These are phyloP conservation scores for Shiraia sp. DNA, from an alignment of 2,329 filamentous ascomycete genomes.

Conservation along the genomic window DNA sequence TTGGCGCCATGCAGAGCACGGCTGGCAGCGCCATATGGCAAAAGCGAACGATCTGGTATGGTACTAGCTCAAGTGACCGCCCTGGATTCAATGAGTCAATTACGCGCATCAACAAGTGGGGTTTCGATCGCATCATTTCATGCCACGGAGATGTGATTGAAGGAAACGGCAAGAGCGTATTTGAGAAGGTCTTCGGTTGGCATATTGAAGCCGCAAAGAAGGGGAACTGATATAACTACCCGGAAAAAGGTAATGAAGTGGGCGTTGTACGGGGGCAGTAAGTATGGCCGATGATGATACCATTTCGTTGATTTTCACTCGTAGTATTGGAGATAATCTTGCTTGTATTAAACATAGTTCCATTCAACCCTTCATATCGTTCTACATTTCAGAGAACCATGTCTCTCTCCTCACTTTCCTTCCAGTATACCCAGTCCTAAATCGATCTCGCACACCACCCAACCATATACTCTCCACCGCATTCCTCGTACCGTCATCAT, in stretches of 20 bases:
- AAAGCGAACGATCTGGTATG: conserved; percentile 83
- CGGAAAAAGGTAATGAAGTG: too few relatives aligned
- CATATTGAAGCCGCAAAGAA: conserved; percentile 60
- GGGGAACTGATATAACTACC: conserved; percentile 1
- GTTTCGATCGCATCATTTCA: conserved; percentile 82
- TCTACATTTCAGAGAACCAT: conserved; percentile 3
- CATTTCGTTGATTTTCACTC: too few relatives aligned
- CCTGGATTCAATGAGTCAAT: conserved; percentile 71
- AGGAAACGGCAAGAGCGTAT: conserved; percentile 71
- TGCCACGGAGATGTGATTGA: conserved; percentile 94
- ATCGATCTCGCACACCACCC: not conserved
- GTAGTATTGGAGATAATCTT: not conserved
- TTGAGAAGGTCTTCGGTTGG: conserved; percentile 81
- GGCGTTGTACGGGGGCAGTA: not conserved
- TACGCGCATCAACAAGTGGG: conserved; percentile 73
- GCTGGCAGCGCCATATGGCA: conserved; percentile 65
- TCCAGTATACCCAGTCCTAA: conserved; percentile 3
- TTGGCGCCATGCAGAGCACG: conserved; percentile 63
- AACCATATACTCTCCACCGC: conserved; percentile 4
- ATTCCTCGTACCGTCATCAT: conserved; percentile 1
- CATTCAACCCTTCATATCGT: not conserved
- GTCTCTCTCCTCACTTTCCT: not conserved
- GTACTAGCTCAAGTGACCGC: conserved; percentile 64
- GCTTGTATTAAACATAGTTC: not conserved
- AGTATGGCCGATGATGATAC: too few relatives aligned